Evolutionary conservation across 768 basidiomycete species (phyloP).

Genomic region (Exidia glandulosa): DNA sequence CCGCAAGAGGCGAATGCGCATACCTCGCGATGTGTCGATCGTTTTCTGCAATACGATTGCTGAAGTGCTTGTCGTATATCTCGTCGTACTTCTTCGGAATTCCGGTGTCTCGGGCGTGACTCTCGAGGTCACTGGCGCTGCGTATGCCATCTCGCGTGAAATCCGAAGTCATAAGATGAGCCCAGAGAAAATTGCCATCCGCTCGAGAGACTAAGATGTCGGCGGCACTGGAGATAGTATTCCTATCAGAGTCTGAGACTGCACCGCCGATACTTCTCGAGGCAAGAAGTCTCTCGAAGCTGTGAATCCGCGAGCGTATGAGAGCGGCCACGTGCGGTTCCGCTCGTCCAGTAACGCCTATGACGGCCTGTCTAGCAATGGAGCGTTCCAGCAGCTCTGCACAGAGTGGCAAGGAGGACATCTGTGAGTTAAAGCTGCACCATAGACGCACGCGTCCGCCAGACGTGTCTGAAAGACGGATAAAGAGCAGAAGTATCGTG

Average conservation of each 20-base stretch:
- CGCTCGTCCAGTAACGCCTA: no score
- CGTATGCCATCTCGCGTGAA: conserved; percentile 7
- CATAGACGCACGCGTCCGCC: conserved; percentile 14
- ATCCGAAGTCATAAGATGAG: conserved; percentile 13
- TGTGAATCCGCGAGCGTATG: no score
- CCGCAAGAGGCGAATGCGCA: background rate
- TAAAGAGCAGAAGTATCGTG: conserved; percentile 9
- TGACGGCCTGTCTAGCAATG: no score
- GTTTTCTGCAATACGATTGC: background rate
- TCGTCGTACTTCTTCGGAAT: background rate
- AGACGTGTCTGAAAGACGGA: conserved; percentile 5
- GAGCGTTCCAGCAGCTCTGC: no score
- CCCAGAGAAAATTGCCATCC: conserved; percentile 21
- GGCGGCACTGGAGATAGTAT: background rate
- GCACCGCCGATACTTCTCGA: background rate
- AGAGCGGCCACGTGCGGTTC: no score
- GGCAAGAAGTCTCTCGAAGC: no score
- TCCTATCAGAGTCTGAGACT: background rate
- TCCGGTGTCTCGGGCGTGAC: no score
- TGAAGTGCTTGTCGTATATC: background rate
- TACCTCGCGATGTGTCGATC: background rate
- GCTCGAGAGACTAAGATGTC: conserved; percentile 10
- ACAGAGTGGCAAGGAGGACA: background rate
- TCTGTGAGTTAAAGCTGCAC: conserved; percentile 14
- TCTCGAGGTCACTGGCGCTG: no score